These are phyloP conservation scores for Pleurotus sapidus DNA, from an alignment of 768 basidiomycete genomes.

Conservation along the genomic window DNA sequence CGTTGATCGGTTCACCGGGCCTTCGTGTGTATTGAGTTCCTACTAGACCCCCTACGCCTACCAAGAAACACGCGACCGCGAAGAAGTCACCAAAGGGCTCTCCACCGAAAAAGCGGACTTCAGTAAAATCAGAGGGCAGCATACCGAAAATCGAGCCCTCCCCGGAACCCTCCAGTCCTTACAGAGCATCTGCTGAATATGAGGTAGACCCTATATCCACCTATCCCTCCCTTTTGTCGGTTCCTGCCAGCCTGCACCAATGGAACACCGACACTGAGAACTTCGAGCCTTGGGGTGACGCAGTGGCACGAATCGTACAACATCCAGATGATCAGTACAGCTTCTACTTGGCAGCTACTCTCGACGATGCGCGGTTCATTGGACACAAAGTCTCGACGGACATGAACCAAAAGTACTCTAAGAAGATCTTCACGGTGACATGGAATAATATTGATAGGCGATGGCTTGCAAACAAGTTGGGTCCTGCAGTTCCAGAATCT, in stretches of 20 bases:
- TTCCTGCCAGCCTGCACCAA: slow-evolving; percentile 55
- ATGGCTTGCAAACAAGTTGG: slow-evolving; percentile 70
- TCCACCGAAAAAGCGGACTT: not conserved
- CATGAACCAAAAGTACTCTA: slow-evolving; percentile 72
- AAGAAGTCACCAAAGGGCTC: not conserved
- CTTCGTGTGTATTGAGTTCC: not conserved
- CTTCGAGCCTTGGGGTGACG: slow-evolving; percentile 48
- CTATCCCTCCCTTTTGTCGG: slow-evolving; percentile 26
- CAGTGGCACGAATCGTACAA: slow-evolving; percentile 51
- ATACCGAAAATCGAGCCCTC: not conserved
- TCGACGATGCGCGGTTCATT: slow-evolving; percentile 46
- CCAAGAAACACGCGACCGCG: not conserved
- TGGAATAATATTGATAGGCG: slow-evolving; percentile 77
- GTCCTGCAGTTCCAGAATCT: slow-evolving; percentile 64
- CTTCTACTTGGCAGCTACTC: slow-evolving; percentile 59
- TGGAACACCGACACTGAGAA: slow-evolving; percentile 53
- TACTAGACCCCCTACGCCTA: slow-evolving; percentile 30
- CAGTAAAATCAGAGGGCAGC: not conserved
- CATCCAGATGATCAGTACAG: slow-evolving; percentile 42
- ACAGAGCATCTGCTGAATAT: not conserved
- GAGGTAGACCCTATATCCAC: slow-evolving; percentile 1
- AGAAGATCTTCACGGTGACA: slow-evolving; percentile 68
- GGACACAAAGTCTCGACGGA: slow-evolving; percentile 62
- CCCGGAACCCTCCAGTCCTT: not conserved
- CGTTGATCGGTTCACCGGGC: not conserved